Conservation (phyloP, 257 asterid genomes). For the Nyctanthes arbortristis region DNA sequence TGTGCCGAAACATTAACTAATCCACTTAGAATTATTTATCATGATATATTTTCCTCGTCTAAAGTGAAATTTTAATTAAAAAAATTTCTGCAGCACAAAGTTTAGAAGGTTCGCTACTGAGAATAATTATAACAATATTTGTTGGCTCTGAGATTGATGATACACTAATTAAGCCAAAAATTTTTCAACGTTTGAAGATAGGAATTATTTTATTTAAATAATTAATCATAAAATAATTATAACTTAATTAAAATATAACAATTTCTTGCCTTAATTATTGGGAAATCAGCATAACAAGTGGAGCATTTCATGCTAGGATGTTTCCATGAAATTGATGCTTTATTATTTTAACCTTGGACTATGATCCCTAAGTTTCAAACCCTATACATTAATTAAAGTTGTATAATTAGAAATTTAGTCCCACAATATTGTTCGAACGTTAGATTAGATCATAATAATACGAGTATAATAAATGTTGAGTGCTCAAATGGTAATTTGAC, state of each 20-base stretch:
- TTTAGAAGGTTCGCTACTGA: constrained; percentile 87
- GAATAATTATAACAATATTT: constrained; percentile 57
- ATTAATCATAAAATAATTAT: constrained; percentile 12
- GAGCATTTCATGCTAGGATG: constrained; percentile 60
- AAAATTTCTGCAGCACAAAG: constrained; percentile 30
- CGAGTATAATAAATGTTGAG: too few species aligned
- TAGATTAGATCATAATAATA: too few species aligned
- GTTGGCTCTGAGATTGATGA: constrained; percentile 54
- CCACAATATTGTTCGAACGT: too few species aligned
- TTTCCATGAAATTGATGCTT: constrained; percentile 38
- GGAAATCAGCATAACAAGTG: constrained; percentile 47
- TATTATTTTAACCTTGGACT: constrained; percentile 26
- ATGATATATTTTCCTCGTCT: not conserved
- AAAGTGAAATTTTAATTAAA: not conserved
- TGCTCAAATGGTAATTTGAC: too few species aligned
- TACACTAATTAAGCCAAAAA: constrained; percentile 6
- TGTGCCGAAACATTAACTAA: too few species aligned
- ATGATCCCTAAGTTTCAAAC: constrained; percentile 14
- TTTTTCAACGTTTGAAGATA: constrained; percentile 22
- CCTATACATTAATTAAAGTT: not conserved
- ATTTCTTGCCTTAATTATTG: constrained; percentile 25
- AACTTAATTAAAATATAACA: not conserved
- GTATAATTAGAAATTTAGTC: too few species aligned
- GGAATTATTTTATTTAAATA: not conserved
- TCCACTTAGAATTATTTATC: not conserved